Evolutionary conservation across 1,284 basidiomycete species (phyloP), one percentile per base, ranked within the genome.

Genomic region (Flammula alnicola): DNA sequence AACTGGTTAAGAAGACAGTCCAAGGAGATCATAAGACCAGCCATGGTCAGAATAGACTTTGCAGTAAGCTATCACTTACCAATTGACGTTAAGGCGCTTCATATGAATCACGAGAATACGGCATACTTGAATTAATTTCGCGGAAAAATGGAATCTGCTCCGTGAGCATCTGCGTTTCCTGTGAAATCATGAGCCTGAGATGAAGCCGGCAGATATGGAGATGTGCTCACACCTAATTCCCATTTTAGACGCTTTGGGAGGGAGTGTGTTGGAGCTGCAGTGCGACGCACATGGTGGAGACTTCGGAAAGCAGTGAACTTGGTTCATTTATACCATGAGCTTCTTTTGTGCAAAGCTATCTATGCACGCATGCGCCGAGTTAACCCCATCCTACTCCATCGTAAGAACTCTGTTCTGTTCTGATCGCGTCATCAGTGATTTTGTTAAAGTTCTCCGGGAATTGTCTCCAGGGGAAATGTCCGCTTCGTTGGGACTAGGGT

Each of bases 311-410:
- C 41, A 47, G 41, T 52, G 52, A 50, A 38, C 36, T 49, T 40
- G 39, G 52, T 50, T 47, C 48, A 44, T 49, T 40, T 45, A 45
- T 45, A 45, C 16, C 33, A 11, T 12, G 6, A 22, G 33, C 26
- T 26, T 11, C 31, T 44, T 44, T 25, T 37, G 12, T 47, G 33
- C 32, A 48, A 23, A 26, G 9, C 29, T 20, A 43, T 47, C 47
- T 32, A 49, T 39, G 25, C n/a, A 38, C 26, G 39, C 35, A 32
- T 41, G 25, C 29, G 26, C 56, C 55, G 57, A 56, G 42, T 44
- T 56, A 59, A 51, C 55, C 44, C 55, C 57, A 55, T 56, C n/a
- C n/a, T n/a, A n/a, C n/a, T n/a, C n/a, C n/a, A n/a, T n/a, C 40
- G 19, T 35, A 5, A 35, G 37, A 38, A 43, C 20, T 54, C 32